These are phyloP conservation scores for Penicillium cinerascens DNA, from an alignment of 495 filamentous ascomycete genomes.

Conservation along the genomic window DNA sequence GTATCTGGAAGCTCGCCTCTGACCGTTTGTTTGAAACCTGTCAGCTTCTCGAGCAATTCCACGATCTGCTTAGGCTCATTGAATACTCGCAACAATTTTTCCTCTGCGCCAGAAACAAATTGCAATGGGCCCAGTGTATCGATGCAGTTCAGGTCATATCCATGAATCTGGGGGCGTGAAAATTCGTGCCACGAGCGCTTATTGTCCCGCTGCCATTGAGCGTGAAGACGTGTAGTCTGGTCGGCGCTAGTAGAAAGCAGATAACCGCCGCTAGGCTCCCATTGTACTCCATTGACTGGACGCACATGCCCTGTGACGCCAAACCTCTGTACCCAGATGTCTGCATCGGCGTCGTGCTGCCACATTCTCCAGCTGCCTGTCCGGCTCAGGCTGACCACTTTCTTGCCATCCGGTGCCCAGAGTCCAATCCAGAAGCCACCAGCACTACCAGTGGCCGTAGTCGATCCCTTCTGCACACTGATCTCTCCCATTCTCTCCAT, in stretches of 20 bases:
- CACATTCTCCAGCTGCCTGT: slow-evolving; percentile 93
- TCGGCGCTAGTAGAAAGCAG: slow-evolving; percentile 85
- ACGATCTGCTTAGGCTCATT: slow-evolving; percentile 84
- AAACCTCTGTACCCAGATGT: slow-evolving; percentile 69
- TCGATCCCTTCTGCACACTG: slow-evolving; percentile 87
- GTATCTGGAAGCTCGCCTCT: slow-evolving; percentile 67
- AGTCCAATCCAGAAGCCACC: slow-evolving; percentile 95
- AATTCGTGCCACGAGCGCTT: slow-evolving; percentile 85
- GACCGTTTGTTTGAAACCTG: slow-evolving; percentile 49
- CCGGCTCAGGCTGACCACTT: slow-evolving; percentile 76
- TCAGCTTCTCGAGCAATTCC: slow-evolving; percentile 63
- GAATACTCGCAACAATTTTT: slow-evolving; percentile 95
- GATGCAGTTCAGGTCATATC: slow-evolving; percentile 96
- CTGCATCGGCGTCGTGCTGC: slow-evolving; percentile 52
- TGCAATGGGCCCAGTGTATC: slow-evolving; percentile 63
- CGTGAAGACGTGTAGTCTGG: slow-evolving; percentile 90
- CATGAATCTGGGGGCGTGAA: slow-evolving; percentile 93
- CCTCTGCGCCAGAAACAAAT: slow-evolving; percentile 95
- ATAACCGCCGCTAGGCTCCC: slow-evolving; percentile 80
- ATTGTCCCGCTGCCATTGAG: slow-evolving; percentile 65
- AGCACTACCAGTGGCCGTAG: slow-evolving; percentile 89
- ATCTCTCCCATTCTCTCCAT: slow-evolving; percentile 84
- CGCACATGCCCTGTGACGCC: slow-evolving; percentile 83
- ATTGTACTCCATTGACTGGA: slow-evolving; percentile 73
- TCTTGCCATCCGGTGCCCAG: slow-evolving; percentile 76